phyloP scores from a whole-genome alignment of 2,329 filamentous ascomycete species.

The Fusarium verticillioides region DNA sequence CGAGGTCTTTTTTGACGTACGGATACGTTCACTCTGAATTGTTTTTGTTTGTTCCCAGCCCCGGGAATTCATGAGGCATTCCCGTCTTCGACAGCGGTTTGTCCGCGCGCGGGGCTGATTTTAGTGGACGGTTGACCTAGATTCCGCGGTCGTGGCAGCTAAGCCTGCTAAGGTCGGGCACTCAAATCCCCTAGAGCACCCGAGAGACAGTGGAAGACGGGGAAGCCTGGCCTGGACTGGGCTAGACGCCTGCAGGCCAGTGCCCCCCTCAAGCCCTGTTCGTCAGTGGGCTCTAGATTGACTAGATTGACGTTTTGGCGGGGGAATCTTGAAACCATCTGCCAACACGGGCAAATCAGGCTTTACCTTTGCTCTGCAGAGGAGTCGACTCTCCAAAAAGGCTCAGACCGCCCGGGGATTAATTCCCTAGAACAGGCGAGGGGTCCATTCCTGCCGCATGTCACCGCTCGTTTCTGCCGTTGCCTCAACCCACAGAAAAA shows the following conservation, averaged over 20 bases:
- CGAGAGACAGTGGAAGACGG: not conserved
- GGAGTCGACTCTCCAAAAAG: not conserved
- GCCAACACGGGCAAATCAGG: slow-evolving; percentile 17
- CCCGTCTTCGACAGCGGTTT: slow-evolving; percentile 7
- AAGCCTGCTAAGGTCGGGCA: not conserved
- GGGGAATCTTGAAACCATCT: slow-evolving; percentile 21
- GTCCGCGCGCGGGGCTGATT: not conserved
- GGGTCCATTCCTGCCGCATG: slow-evolving; percentile 42
- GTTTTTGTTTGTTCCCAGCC: not conserved
- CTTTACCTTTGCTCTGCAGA: slow-evolving; percentile 9
- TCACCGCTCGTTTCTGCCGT: slow-evolving; percentile 46
- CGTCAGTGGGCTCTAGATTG: not conserved
- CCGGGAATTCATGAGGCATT: slow-evolving; percentile 2
- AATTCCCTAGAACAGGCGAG: slow-evolving; percentile 17
- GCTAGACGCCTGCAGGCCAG: not conserved
- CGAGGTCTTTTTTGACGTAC: slow-evolving; percentile 26
- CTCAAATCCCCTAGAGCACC: not conserved
- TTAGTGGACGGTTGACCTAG: slow-evolving; percentile 7
- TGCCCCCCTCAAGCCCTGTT: slow-evolving; percentile 2
- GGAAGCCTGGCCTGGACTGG: not conserved
- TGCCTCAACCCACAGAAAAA: slow-evolving; percentile 37
- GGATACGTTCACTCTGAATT: not conserved
- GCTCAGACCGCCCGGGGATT: slow-evolving; percentile 20
- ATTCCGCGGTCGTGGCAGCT: not conserved
- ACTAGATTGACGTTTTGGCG: not conserved